phyloP scores from a whole-genome alignment of 805 yeast species.

The Zygosaccharomyces bisporus region DNA sequence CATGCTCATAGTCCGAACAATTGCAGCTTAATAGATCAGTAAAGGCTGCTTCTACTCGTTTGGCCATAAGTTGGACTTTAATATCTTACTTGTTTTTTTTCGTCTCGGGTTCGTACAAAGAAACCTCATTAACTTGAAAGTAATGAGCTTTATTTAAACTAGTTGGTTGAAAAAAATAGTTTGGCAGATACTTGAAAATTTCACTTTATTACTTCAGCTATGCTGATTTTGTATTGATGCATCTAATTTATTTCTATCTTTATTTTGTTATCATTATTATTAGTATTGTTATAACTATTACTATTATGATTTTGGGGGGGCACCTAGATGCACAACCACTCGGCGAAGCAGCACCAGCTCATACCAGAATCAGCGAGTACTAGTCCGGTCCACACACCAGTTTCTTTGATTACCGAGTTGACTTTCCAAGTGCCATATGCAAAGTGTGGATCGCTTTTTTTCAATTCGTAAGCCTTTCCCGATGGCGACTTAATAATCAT shows the following conservation, averaged over 20 bases:
- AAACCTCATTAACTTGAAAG: too few relatives aligned
- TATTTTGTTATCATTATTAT: too few relatives aligned
- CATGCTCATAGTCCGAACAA: slow-evolving; percentile 9
- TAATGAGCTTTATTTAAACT: too few relatives aligned
- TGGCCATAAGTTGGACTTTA: not conserved
- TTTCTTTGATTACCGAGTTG: slow-evolving; percentile 60
- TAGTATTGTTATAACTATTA: not conserved
- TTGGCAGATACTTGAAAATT: not conserved
- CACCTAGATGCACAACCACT: slow-evolving; percentile 64
- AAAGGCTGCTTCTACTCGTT: not conserved
- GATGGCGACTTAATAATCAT: slow-evolving; percentile 80
- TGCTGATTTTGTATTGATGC: too few relatives aligned
- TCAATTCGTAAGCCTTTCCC: slow-evolving; percentile 66
- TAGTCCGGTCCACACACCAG: slow-evolving; percentile 80
- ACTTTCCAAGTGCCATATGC: slow-evolving; percentile 57
- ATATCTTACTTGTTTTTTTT: not conserved
- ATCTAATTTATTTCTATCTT: not conserved
- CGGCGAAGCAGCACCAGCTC: slow-evolving; percentile 87
- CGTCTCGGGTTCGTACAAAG: not conserved
- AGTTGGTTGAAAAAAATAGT: too few relatives aligned
- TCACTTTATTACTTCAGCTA: not conserved
- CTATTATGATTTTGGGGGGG: not conserved
- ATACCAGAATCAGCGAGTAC: slow-evolving; percentile 72
- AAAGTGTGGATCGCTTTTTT: slow-evolving; percentile 44
- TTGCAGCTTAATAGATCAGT: not conserved